Evolutionary conservation across 2,329 filamentous ascomycete genomes (phyloP).

Genomic region (Stachybotrys elegans): DNA sequence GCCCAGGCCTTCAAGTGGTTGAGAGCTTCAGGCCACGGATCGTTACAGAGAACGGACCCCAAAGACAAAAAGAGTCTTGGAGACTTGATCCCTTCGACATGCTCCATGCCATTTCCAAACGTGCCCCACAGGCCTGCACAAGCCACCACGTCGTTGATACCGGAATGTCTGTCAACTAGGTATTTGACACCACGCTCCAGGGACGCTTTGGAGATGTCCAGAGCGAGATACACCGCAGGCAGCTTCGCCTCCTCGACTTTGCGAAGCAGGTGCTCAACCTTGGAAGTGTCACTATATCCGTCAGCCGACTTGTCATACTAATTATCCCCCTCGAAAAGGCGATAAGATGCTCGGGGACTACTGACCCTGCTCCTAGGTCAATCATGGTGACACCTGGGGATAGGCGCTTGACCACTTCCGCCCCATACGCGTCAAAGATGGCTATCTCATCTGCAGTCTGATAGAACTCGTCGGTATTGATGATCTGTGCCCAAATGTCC

Average conservation of each 20-base stretch:
- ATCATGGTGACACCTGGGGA: slow-evolving; percentile 27
- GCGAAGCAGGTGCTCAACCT: slow-evolving; percentile 31
- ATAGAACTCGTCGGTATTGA: slow-evolving; percentile 33
- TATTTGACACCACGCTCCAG: slow-evolving; percentile 27
- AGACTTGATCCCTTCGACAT: slow-evolving; percentile 21
- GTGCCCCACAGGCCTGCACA: slow-evolving; percentile 35
- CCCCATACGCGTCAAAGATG: slow-evolving; percentile 28
- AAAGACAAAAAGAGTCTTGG: slow-evolving; percentile 34
- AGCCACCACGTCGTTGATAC: slow-evolving; percentile 19
- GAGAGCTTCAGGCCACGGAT: slow-evolving; percentile 30
- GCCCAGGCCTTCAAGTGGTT: slow-evolving; percentile 30
- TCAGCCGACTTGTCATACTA: background rate
- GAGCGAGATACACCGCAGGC: slow-evolving; percentile 29
- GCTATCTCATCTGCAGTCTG: slow-evolving; percentile 35
- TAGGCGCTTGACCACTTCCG: slow-evolving; percentile 25
- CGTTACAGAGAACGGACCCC: slow-evolving; percentile 37
- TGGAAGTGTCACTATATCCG: slow-evolving; percentile 31
- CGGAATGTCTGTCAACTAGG: slow-evolving; percentile 22
- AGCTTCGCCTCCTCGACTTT: slow-evolving; percentile 25
- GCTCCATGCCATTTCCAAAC: slow-evolving; percentile 29
- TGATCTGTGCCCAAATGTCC: slow-evolving; percentile 35
- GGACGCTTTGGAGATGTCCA: slow-evolving; percentile 34
- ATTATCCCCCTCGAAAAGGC: background rate
- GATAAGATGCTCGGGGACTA: slow-evolving; percentile 10
- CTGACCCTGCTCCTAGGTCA: slow-evolving; percentile 38